Percentiles rank a stretch among this genome's conserved stretches.
These are phyloP conservation scores for Lachancea lanzarotensis DNA, from an alignment of 805 yeast genomes.

Conservation along the genomic window DNA sequence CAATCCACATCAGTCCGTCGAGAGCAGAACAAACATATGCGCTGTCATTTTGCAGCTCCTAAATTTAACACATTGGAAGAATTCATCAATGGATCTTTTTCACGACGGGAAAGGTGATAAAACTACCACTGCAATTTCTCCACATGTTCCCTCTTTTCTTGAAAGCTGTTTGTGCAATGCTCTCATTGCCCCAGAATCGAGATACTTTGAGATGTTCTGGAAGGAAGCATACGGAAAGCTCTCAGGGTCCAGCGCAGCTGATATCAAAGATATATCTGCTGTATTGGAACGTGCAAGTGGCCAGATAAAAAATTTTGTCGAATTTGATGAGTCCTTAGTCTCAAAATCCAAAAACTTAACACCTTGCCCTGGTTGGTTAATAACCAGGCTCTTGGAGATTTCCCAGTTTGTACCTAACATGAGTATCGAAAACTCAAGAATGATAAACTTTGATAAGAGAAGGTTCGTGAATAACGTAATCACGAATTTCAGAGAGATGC, in stretches of 20 bases:
- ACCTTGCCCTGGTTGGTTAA: conserved; percentile 90
- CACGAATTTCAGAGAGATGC: conserved; percentile 45
- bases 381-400: conserved; percentile 71
- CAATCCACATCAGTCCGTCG: conserved; percentile 50
- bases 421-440: conserved; percentile 53
- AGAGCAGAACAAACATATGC: conserved; percentile 64
- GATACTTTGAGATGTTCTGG: conserved; percentile 69
- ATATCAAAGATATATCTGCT: conserved; percentile 28
- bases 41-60: conserved; percentile 57
- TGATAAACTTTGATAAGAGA: conserved; percentile 82
- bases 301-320: conserved; percentile 27
- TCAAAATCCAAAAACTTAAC: conserved; percentile 42
- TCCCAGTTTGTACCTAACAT: conserved; percentile 74
- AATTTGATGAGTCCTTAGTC: conserved; percentile 31
- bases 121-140: conserved; percentile 29
- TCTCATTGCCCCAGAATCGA: conserved; percentile 71
- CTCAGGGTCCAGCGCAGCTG: conserved; percentile 13
- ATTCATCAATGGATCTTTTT: conserved; percentile 49
- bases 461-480: conserved; percentile 60
- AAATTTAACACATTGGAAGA: conserved; percentile 59
- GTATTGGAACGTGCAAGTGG: conserved; percentile 18
- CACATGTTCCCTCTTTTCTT: conserved; percentile 72
- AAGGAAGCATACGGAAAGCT: conserved; percentile 40
- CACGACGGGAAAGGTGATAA: conserved; percentile 20
- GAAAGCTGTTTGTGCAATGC: conserved; percentile 75